Evolutionary conservation across 2,329 filamentous ascomycete species (phyloP), one percentile per base, ranked within the genome.

Genomic region (Nemania serpens): DNA sequence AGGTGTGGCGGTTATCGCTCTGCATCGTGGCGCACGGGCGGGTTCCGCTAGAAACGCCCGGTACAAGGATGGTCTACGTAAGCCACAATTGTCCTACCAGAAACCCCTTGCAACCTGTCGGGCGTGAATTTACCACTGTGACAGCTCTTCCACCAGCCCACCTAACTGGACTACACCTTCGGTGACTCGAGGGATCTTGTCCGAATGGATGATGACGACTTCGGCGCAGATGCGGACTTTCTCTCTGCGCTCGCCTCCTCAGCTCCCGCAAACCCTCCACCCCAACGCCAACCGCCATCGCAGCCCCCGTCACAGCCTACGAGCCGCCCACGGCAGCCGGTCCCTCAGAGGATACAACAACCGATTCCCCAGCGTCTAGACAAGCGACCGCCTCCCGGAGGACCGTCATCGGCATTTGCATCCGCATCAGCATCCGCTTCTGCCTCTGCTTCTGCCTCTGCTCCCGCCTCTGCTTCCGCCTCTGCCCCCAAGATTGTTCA

Each of bases 401-500:
- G n/a, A 29, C 25, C 25, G 7, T n/a, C n/a, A 29, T 7, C 7
- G 7, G 25, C 25, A 29, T 4, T 7, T 29, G 7, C 25, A 29
- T 29, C 25, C 4, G 25, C 25, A 29, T 29, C 25, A 7, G 7
- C 25, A 29, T 29, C 25, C 4, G 7, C 25, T 4, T 50, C 37
- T 13, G 37, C 18, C 5, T 50, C 47, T 20, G 12, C 53, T 15
- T 57, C 54, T 22, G 61, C 76, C 9, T 69, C 73, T 2, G 74
- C 73, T 39, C 71, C 79, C 12, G 17, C 33, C 13, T 49, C 17
- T 20, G 12, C 53, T 15, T 57, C 54, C 34, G 61, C 76, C 9
- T 69, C 73, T 2, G 74, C 73, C 41, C 71, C 79, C 41, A 89
- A 88, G 70, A 82, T 96, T 25, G 88, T 94, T 36, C 94, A 97